These are phyloP conservation scores for Salvia rosmarinus DNA, from an alignment of 257 asterid genomes.

Conservation along the genomic window DNA sequence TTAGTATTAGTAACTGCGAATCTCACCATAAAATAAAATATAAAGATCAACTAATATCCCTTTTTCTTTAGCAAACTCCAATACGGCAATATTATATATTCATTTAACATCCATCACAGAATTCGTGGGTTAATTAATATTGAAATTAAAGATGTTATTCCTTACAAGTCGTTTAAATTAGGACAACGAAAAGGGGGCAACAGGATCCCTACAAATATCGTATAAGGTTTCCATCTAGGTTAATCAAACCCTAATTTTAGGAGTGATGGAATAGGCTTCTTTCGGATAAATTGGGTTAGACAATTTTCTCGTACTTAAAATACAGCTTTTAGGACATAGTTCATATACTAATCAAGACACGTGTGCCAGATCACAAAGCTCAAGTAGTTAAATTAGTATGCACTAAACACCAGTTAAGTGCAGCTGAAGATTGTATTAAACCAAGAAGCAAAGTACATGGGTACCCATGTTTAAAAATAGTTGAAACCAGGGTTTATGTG, in stretches of 20 bases:
- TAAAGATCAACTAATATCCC: no score
- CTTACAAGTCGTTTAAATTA: constrained; percentile 18
- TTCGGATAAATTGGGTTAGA: background rate
- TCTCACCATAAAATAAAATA: no score
- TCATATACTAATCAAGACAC: constrained; percentile 28
- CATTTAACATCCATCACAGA: constrained; percentile 27
- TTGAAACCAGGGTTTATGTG: constrained; percentile 38
- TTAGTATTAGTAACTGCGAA: no score
- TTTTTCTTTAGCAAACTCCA: constrained; percentile 13
- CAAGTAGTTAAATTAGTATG: constrained; percentile 15
- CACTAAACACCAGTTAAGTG: constrained; percentile 36
- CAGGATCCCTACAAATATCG: constrained; percentile 8
- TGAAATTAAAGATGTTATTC: constrained; percentile 33
- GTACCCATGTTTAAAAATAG: constrained; percentile 31
- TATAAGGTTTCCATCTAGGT: constrained; percentile 20
- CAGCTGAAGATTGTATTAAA: constrained; percentile 41
- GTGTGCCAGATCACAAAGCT: constrained; percentile 32
- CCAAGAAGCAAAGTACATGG: constrained; percentile 46
- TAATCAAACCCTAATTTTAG: constrained; percentile 43
- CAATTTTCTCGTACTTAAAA: background rate
- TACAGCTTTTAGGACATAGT: constrained; percentile 11
- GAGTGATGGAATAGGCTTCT: constrained; percentile 26
- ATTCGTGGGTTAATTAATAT: constrained; percentile 35
- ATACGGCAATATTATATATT: constrained; percentile 28
- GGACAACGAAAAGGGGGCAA: constrained; percentile 16